Evolutionary conservation across 495 filamentous ascomycete species (phyloP), one percentile per base, ranked within the genome.

Genomic region (Penicillium canescens): DNA sequence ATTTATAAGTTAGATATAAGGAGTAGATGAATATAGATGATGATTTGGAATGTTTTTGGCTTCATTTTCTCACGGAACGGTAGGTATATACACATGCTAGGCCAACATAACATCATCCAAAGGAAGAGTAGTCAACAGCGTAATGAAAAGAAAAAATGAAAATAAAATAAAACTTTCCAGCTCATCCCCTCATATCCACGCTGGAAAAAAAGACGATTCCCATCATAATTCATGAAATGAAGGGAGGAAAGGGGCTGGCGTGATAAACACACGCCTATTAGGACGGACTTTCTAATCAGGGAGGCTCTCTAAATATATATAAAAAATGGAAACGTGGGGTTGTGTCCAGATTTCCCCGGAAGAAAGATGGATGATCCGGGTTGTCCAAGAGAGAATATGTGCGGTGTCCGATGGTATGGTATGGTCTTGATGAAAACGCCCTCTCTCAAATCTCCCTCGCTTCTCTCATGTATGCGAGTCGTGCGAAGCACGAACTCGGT

Each of bases 161-260:
- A 12, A 38, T 40, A 52, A 36, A 37, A 16, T 36, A 14, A 18
- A 40, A 50, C 12, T 31, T 41, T 23, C 61, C 54, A 64, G 58
- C 42, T 58, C 50, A 49, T 41, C 24, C 42, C 38, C 43, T 37
- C 45, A 21, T 13, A 18, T 55, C 52, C 37, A 48, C 24, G 37
- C 52, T 55, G 44, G 39, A 38, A 52, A 16, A 42, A 51, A 40
- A 45, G 50, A 52, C 56, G 59, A 64, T 10, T 36, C 44, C 63
- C 55, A 55, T 65, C 63, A 57, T 65, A 54, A 63, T 41, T 64
- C 63, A 62, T 67, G 63, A 61, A 52, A 43, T 52, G 49, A 37
- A 52, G 33, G 50, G 50, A 42, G 9, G 48, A 35, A 14, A 52
- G 21, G 38, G 10, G 52, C 50, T 49, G 43, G 48, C 52, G 49